Percentiles rank a stretch among this genome's conserved stretches.
Conservation (phyloP, 129 eudicot species). For the Gnaphalium uliginosum region DNA sequence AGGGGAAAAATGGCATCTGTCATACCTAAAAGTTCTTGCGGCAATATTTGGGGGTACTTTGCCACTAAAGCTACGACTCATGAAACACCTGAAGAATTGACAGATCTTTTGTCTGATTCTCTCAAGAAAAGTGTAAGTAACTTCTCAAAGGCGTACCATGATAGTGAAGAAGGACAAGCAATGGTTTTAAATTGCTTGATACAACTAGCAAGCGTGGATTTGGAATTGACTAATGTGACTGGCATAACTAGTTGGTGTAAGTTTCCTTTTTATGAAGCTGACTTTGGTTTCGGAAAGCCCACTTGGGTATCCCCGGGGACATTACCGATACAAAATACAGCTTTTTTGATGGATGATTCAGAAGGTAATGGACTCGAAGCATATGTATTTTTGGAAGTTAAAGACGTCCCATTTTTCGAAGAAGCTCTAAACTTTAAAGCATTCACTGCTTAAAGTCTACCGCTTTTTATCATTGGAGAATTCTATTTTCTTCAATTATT, state of each 20-base stretch:
- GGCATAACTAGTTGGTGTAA: slow-evolving; percentile 27
- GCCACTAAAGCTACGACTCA: not conserved
- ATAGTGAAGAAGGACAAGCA: slow-evolving; percentile 20
- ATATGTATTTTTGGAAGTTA: not conserved
- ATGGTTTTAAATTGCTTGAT: slow-evolving; percentile 21
- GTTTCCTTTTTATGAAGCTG: slow-evolving; percentile 8
- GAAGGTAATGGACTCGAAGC: slow-evolving; percentile 3
- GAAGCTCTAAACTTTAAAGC: not conserved
- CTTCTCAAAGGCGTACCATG: slow-evolving; percentile 11
- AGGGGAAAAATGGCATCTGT: slow-evolving; percentile 26
- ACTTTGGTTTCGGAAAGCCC: not conserved
- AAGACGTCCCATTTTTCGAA: not conserved
- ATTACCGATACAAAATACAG: not conserved
- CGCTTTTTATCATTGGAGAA: no score
- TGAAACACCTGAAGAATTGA: not conserved
- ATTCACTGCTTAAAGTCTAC: not conserved
- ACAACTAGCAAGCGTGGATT: not conserved
- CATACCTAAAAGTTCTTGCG: slow-evolving; percentile 27
- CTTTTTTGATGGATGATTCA: not conserved
- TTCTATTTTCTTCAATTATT: no score
- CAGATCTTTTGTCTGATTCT: slow-evolving; percentile 3
- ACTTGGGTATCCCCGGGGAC: not conserved
- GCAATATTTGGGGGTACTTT: slow-evolving; percentile 19
- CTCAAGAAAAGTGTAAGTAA: not conserved
- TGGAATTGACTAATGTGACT: not conserved